phyloP scores from a whole-genome alignment of 2,329 filamentous ascomycete species.

The Alternaria consortialis region DNA sequence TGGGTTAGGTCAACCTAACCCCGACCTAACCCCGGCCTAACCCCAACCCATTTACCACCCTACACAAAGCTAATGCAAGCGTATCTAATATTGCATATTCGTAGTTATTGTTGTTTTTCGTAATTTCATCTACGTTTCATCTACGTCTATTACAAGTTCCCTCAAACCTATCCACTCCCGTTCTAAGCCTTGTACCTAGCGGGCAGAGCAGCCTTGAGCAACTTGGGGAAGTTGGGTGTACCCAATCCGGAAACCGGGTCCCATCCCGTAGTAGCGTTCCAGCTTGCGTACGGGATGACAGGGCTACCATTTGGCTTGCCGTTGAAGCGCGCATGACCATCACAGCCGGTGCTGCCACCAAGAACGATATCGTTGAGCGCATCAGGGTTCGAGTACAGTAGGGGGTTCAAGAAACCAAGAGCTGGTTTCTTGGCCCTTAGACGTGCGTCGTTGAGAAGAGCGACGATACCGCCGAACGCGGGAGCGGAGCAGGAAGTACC shows the following conservation, averaged over 20 bases:
- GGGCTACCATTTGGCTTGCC: slow-evolving; percentile 41
- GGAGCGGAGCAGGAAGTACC: slow-evolving; percentile 65
- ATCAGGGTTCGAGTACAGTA: slow-evolving; percentile 60
- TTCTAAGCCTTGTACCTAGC: slow-evolving; percentile 32
- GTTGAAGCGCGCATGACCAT: slow-evolving; percentile 38
- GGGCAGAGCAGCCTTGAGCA: slow-evolving; percentile 41
- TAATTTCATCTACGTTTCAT: neutral
- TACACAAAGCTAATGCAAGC: neutral
- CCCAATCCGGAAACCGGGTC: slow-evolving; percentile 46
- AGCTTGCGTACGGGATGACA: slow-evolving; percentile 41
- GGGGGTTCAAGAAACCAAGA: slow-evolving; percentile 68
- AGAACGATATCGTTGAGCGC: slow-evolving; percentile 59
- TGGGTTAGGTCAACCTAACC: too few relatives aligned
- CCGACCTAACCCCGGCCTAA: too few relatives aligned
- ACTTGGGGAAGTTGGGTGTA: slow-evolving; percentile 42
- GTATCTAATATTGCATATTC: neutral
- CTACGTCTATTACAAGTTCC: neutral
- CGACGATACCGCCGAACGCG: slow-evolving; percentile 65
- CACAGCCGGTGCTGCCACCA: slow-evolving; percentile 51
- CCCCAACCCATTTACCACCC: too few relatives aligned
- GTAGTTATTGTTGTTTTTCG: neutral
- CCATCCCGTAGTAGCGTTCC: slow-evolving; percentile 48
- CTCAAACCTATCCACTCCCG: too few relatives aligned
- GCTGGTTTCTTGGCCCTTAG: slow-evolving; percentile 59
- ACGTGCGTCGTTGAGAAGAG: slow-evolving; percentile 69